These are phyloP conservation scores for Pseudogymnoascus sp. DNA, from an alignment of 2,329 filamentous ascomycete species.

Conservation along the genomic window DNA sequence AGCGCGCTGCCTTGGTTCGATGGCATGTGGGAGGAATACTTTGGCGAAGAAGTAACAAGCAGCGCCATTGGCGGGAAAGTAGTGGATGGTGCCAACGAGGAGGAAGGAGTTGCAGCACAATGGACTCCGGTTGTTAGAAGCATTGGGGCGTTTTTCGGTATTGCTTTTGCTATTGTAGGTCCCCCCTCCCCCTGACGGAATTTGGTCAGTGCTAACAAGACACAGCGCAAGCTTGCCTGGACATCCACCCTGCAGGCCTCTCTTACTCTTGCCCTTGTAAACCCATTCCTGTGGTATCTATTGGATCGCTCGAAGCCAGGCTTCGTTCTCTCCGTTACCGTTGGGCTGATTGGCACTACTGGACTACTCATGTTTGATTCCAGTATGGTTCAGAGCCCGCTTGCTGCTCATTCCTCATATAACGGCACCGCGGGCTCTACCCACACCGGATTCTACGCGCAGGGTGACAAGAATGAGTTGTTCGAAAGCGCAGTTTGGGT, in stretches of 20 bases:
- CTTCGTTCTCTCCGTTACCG: constrained; percentile 66
- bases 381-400: constrained; percentile 52
- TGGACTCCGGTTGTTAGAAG: constrained; percentile 69
- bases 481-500: constrained; percentile 79
- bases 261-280: constrained; percentile 78
- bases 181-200: neutral
- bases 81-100: constrained; percentile 15
- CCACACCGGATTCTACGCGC: constrained; percentile 36
- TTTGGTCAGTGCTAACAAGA: constrained; percentile 17
- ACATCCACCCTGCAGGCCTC: constrained; percentile 91
- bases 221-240: constrained; percentile 81
- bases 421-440: constrained; percentile 13
- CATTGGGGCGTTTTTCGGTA: constrained; percentile 63
- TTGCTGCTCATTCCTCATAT: constrained; percentile 13
- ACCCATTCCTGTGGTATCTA: constrained; percentile 92
- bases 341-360: constrained; percentile 67
- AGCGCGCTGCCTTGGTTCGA: constrained; percentile 80
- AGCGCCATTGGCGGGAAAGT: constrained; percentile 25
- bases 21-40: constrained; percentile 54
- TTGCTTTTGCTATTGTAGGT: constrained; percentile 76
- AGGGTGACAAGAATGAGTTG: constrained; percentile 48
- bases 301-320: constrained; percentile 85
- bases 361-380: constrained; percentile 69
- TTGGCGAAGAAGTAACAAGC: constrained; percentile 17
- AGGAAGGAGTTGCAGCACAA: constrained; percentile 44